phyloP scores from a whole-genome alignment of 495 filamentous ascomycete genomes.

The Lophium mytilinum region DNA sequence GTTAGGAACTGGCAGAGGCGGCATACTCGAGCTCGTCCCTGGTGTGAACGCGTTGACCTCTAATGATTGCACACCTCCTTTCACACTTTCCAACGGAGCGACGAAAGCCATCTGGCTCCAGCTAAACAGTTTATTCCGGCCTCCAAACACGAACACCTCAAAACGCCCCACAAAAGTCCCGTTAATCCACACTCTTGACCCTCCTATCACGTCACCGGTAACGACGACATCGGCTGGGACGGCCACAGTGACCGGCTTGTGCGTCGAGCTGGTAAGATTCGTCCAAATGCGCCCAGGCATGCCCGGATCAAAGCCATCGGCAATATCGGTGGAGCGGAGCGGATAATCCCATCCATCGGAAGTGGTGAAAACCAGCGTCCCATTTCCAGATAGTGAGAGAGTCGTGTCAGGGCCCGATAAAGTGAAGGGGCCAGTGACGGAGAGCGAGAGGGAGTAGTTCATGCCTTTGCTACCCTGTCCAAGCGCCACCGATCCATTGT shows the following conservation, averaged over 20 bases:
- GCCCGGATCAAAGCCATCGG: slow-evolving; percentile 31
- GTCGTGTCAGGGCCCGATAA: slow-evolving; percentile 35
- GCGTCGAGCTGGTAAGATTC: slow-evolving; percentile 33
- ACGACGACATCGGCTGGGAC: slow-evolving; percentile 30
- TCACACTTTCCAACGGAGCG: slow-evolving; percentile 37
- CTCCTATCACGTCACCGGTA: slow-evolving; percentile 33
- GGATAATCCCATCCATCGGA: slow-evolving; percentile 47
- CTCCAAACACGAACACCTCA: slow-evolving; percentile 48
- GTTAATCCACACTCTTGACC: slow-evolving; percentile 43
- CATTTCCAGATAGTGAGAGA: slow-evolving; percentile 29
- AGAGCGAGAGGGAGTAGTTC: background rate
- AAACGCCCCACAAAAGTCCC: slow-evolving; percentile 42
- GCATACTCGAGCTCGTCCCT: too few relatives aligned
- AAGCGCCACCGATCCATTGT: too few relatives aligned
- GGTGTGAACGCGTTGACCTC: too few relatives aligned
- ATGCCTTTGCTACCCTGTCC: background rate
- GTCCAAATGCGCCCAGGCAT: slow-evolving; percentile 37
- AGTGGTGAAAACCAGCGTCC: slow-evolving; percentile 35
- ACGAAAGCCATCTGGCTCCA: slow-evolving; percentile 55
- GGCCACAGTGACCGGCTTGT: slow-evolving; percentile 20
- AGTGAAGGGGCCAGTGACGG: slow-evolving; percentile 27
- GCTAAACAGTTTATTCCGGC: slow-evolving; percentile 41
- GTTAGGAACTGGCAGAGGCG: too few relatives aligned
- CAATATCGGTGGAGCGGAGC: slow-evolving; percentile 34
- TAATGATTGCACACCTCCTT: slow-evolving; percentile 25